Base-by-base conservation (phyloP, 1,139 yeast species). In the Blastobotrys aristatus region DNA sequence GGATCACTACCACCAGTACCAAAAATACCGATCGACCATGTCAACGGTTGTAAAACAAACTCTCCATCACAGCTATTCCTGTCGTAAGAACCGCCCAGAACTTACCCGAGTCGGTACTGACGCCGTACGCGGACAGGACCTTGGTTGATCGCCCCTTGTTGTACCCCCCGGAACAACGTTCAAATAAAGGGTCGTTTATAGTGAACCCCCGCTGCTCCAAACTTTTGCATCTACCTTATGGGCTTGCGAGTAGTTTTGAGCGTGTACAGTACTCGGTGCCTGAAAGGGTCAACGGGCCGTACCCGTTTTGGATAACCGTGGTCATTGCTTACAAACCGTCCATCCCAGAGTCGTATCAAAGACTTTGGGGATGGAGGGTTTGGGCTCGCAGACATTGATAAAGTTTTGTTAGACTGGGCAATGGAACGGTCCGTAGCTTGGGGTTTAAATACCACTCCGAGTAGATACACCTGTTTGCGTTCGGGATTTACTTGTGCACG, bases 71-170 rank as follows among this genome's bases (percentile, higher is more conserved):
- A 13, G 2, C 41, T 21, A 21, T 36, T 20, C 11, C 18, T 29
- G 22, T 43, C 40, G 31, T 43, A 43, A n/a, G n/a, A n/a, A 8
- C 41, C 46, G 16, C 46, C 46, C 2, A 36, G 13, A 4, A 42
- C 46, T 13, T 36, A 5, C 14, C 16, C 16, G 33, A 24, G 18
- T 43, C 41, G n/a, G 41, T 41, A n/a, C 37, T 40, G 16, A 35
- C 16, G 20, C 46, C 36, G 36, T 20, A 43, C 29, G 46, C 46
- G n/a, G 6, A 13, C 13, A 30, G n/a, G n/a, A n/a, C n/a, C n/a
- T n/a, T n/a, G n/a, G n/a, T n/a, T n/a, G n/a, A n/a, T n/a, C n/a
- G n/a, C n/a, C n/a, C n/a, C 16, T 43, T 36, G 30, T 21, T 30
- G 10, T 14, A 3, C n/a, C 41, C 46, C 36, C 36, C 13, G 41